phyloP scores from a whole-genome alignment of 2,329 filamentous ascomycete species.

The Apiospora marii region DNA sequence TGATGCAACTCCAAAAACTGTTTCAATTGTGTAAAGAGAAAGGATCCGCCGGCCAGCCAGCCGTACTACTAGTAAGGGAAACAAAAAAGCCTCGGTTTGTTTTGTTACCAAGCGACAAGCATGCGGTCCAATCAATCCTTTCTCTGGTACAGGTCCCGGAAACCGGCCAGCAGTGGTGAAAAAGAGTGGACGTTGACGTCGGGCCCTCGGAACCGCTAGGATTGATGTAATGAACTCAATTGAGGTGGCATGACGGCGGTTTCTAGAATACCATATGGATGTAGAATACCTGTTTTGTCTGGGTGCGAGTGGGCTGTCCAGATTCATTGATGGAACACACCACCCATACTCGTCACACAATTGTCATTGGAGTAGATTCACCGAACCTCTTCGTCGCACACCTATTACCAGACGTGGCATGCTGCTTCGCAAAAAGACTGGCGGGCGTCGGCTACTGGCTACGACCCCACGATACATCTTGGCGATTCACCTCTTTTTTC shows the following conservation, averaged over 20 bases:
- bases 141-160: background rate
- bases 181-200: constrained; percentile 16
- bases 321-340: background rate
- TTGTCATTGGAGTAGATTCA: background rate
- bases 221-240: constrained; percentile 8
- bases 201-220: constrained; percentile 4
- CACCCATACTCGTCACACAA: background rate
- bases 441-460: background rate
- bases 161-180: background rate
- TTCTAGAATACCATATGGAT: background rate
- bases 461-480: constrained; percentile 14
- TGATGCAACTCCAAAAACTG: constrained; percentile 23
- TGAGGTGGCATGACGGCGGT: background rate
- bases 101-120: background rate
- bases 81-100: background rate
- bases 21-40: constrained; percentile 19
- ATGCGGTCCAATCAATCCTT: background rate
- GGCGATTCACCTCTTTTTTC: constrained; percentile 1
- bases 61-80: background rate
- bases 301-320: background rate
- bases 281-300: background rate
- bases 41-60: background rate
- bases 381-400: background rate
- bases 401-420: background rate
- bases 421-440: background rate